Base-by-base conservation (phyloP, 2,329 filamentous ascomycete genomes). In the Colletotrichum sansevieriae region DNA sequence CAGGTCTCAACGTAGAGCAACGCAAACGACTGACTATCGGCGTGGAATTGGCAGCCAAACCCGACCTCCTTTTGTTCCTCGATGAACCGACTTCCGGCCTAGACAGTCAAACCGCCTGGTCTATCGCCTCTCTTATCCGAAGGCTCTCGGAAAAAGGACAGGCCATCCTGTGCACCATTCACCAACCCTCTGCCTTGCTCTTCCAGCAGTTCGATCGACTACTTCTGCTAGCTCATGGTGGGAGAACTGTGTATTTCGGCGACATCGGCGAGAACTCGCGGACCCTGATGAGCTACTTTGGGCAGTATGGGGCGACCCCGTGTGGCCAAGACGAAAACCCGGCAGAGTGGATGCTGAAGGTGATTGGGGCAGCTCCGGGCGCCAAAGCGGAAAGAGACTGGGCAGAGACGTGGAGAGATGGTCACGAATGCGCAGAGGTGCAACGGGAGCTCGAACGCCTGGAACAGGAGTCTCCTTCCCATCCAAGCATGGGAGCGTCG, bases 81-180 rank as follows among this genome's bases (percentile, higher is more conserved):
- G 92, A 94, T 73, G 91, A 94, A 74, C 92, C 92, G 2, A 94
- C 91, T 5, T 93, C 91, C 8, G 91, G 92, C 75, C 84, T 94
- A 9, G 91, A 94, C 77, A 89, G 85, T 72, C 91, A 93, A 75
- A 93, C 91, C 1, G 91, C 91, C 0, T 94, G 90, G 90, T 89
- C 90, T 57, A 93, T 93, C 74, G 86, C 89, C 18, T 86, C 88
- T 75, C 83, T 94, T 2, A 85, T 94, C 65, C 86, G 91, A 71
- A 93, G 92, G 71, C 80, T 90, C 4, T 83, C 87, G 0, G 72
- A 77, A 3, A 79, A 75, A 5, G 81, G 81, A 0, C 82, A 84
- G 68, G 81, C 82, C 10, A 75, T 84, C 1, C 72, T 84, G 0
- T 82, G 81, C 25, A 84, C 82, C 0, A 84, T 84, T 3, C 83